A percentile compares a stretch with the other conserved stretches of the same genome.
Evolutionary conservation across 2,329 filamentous ascomycete genomes (phyloP).

Genomic region (Chlorencoelia australis): DNA sequence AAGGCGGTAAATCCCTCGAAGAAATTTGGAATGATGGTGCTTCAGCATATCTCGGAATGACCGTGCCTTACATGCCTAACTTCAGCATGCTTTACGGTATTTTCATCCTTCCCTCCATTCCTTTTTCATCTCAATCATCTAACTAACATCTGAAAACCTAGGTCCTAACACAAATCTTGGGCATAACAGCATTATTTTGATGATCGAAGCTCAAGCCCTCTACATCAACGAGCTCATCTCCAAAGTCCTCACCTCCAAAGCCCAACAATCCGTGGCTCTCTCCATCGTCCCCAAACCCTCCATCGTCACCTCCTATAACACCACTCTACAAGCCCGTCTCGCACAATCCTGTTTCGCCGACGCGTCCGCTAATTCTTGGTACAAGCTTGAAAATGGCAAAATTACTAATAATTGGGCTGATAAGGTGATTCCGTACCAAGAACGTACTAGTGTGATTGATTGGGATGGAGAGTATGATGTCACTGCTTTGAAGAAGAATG

Average conservation of each 20-base stretch:
- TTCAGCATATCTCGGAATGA: slow-evolving; percentile 19
- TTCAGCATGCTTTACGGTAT: slow-evolving; percentile 29
- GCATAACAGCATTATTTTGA: slow-evolving; percentile 22
- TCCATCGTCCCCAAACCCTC: slow-evolving; percentile 34
- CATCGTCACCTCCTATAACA: slow-evolving; percentile 24
- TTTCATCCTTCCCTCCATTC: no score
- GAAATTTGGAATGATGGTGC: slow-evolving; percentile 46
- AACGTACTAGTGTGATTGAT: slow-evolving; percentile 31
- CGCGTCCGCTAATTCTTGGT: slow-evolving; percentile 19
- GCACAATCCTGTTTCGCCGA: slow-evolving; percentile 17
- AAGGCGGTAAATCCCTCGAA: slow-evolving; percentile 31
- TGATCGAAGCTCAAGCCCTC: slow-evolving; percentile 21
- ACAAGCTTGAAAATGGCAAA: slow-evolving; percentile 18
- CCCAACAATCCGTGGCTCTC: slow-evolving; percentile 29
- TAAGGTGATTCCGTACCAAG: slow-evolving; percentile 46
- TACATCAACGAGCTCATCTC: slow-evolving; percentile 19
- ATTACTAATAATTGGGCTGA: slow-evolving; percentile 26
- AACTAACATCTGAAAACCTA: slow-evolving; percentile 32
- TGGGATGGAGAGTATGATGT: slow-evolving; percentile 37
- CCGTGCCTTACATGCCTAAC: slow-evolving; percentile 16
- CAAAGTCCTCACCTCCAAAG: slow-evolving; percentile 36
- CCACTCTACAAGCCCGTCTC: slow-evolving; percentile 15
- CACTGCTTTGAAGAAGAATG: slow-evolving; percentile 26
- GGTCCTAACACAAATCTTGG: slow-evolving; percentile 23
- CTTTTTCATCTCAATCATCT: no score